These are phyloP conservation scores for Ogataea minuta DNA, from an alignment of 805 yeast genomes.

Conservation along the genomic window DNA sequence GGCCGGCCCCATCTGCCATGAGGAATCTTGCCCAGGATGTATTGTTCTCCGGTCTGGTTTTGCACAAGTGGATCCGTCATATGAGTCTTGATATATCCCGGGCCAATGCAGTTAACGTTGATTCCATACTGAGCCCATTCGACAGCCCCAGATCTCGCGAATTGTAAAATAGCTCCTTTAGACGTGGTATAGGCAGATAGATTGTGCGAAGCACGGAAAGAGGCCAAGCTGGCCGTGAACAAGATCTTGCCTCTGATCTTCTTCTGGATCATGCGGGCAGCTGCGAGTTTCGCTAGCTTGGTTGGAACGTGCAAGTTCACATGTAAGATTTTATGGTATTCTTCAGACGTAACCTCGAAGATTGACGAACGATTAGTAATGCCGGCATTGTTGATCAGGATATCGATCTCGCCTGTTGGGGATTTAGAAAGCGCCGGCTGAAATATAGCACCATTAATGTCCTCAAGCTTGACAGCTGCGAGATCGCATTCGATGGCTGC, in stretches of 20 bases:
- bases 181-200: slow-evolving; percentile 42
- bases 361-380: slow-evolving; percentile 34
- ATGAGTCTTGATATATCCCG: slow-evolving; percentile 49
- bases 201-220: slow-evolving; percentile 40
- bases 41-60: slow-evolving; percentile 28
- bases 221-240: slow-evolving; percentile 41
- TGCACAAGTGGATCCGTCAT: slow-evolving; percentile 37
- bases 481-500: slow-evolving; percentile 29
- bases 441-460: slow-evolving; percentile 31
- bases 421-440: slow-evolving; percentile 32
- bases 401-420: slow-evolving; percentile 30
- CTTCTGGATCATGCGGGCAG: slow-evolving; percentile 36
- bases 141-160: slow-evolving; percentile 39
- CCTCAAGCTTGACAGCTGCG: slow-evolving; percentile 29
- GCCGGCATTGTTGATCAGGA: slow-evolving; percentile 37
- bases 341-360: slow-evolving; percentile 37
- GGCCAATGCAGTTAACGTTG: slow-evolving; percentile 48
- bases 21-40: slow-evolving; percentile 41
- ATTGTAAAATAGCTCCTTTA: slow-evolving; percentile 39
- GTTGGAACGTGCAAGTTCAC: slow-evolving; percentile 41
- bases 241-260: slow-evolving; percentile 38
- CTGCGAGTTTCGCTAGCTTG: slow-evolving; percentile 37
- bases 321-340: slow-evolving; percentile 39
- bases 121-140: slow-evolving; percentile 47
- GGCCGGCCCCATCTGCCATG: slow-evolving; percentile 48